These are phyloP conservation scores for Epicoccum sorghinum DNA, from an alignment of 2,329 filamentous ascomycete species.

Conservation along the genomic window DNA sequence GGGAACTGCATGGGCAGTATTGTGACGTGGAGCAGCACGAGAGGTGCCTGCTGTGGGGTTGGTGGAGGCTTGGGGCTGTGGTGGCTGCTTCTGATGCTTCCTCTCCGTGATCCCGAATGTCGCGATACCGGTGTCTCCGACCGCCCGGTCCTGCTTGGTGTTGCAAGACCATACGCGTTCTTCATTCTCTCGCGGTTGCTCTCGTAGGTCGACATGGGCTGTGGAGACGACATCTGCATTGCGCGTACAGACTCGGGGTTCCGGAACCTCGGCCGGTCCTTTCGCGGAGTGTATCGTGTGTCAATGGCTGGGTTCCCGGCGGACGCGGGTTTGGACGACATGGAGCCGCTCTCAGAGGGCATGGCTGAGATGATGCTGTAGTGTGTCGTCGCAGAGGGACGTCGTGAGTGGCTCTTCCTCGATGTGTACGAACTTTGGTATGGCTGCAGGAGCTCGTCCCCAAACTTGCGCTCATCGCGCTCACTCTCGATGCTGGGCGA, in stretches of 20 bases:
- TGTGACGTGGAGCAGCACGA: slow-evolving; percentile 80
- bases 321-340: slow-evolving; percentile 40
- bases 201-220: slow-evolving; percentile 38
- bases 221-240: slow-evolving; percentile 72
- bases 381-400: slow-evolving; percentile 36
- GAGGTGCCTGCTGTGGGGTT: slow-evolving; percentile 61
- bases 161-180: slow-evolving; percentile 40
- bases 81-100: slow-evolving; percentile 35
- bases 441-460: slow-evolving; percentile 32
- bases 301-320: slow-evolving; percentile 34
- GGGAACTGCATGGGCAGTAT: slow-evolving; percentile 72
- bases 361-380: slow-evolving; percentile 47
- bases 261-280: slow-evolving; percentile 68
- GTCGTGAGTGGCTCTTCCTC: slow-evolving; percentile 30
- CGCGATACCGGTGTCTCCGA: slow-evolving; percentile 41
- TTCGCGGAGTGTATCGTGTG: slow-evolving; percentile 61
- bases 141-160: slow-evolving; percentile 39
- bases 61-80: slow-evolving; percentile 36
- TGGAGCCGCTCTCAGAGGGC: slow-evolving; percentile 45
- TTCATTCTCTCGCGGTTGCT: slow-evolving; percentile 39
- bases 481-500: slow-evolving; percentile 41
- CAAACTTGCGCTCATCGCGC: slow-evolving; percentile 29
- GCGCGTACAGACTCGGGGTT: slow-evolving; percentile 72
- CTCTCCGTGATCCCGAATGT: slow-evolving; percentile 36
- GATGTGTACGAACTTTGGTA: slow-evolving; percentile 44